Evolutionary conservation across 2,329 filamentous ascomycete genomes (phyloP), one percentile per base, ranked within the genome.

Genomic region (Neurospora sp.): DNA sequence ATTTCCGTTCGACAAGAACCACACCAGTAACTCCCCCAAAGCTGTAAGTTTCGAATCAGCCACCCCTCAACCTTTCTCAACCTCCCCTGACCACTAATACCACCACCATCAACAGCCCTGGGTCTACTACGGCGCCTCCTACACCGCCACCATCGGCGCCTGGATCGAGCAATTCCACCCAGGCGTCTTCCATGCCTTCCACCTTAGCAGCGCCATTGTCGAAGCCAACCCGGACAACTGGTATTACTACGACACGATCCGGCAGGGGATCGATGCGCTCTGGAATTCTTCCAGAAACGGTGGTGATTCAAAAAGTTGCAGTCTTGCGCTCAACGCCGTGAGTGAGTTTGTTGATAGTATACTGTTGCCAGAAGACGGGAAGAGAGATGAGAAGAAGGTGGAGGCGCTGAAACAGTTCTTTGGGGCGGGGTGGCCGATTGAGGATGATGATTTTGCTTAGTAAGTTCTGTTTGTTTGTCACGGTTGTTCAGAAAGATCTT

Each of bases 161-260:
- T 75, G 74, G 74, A 73, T 74, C 6, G 73, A 74, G 66, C 72
- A 69, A 23, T 71, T 72, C 46, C 66, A 75, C 19, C 74, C 72
- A 1, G 73, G 70, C 19, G 74, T 72, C 36, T 75, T 74, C 46
- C 66, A 71, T 33, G 73, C 72, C 4, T 75, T 71, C 67, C 73
- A 75, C 36, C 72, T 74, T 23, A 75, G 73, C 70, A 73, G 73
- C 41, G 73, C 74, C 41, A 71, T 69, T 2, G 71, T 74, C 67
- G 70, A 74, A 62, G 70, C 66, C 3, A 73, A 72, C 57, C 69
- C 70, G 1, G 70, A 74, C 28, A 74, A 74, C 70, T 75, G 73
- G 73, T 73, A 73, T 65, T 75, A 74, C 69, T 75, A 74, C 67
- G 73, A 75, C 67, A 73, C 74, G 15, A 74, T 74, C 68, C 28